Conservation (phyloP, 768 basidiomycete species). For the Albatrellus ellisii region DNA sequence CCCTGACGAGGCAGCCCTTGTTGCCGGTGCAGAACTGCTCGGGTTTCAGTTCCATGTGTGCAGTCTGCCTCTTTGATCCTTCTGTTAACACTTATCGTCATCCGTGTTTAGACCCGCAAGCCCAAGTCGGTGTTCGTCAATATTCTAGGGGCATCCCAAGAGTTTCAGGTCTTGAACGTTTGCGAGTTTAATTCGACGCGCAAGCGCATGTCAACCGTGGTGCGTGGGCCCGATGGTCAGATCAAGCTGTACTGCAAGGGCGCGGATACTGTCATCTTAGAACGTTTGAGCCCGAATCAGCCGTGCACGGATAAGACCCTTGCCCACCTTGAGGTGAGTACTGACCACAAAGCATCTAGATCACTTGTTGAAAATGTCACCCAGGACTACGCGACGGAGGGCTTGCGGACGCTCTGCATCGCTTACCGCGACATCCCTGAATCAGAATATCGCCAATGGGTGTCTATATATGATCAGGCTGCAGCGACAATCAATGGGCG, state of each 20-base stretch:
- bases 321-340: conserved; percentile 73
- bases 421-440: conserved; percentile 88
- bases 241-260: conserved; percentile 96
- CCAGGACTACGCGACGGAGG: conserved; percentile 94
- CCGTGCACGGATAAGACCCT: conserved; percentile 77
- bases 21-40: conserved; percentile 83
- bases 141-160: conserved; percentile 52
- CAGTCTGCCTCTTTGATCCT: neutral
- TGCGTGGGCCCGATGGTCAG: conserved; percentile 76
- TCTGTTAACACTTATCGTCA: conserved; percentile 13
- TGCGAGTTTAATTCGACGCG: conserved; percentile 99
- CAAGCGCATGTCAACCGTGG: conserved; percentile 94
- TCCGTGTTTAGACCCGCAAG: conserved; percentile 63
- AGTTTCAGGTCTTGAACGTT: conserved; percentile 89
- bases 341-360: neutral
- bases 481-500: conserved; percentile 93
- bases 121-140: conserved; percentile 92
- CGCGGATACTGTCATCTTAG: conserved; percentile 94
- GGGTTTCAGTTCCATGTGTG: conserved; percentile 92
- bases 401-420: conserved; percentile 91
- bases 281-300: conserved; percentile 80
- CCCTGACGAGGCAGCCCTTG: conserved; percentile 95
- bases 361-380: conserved; percentile 4
- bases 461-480: conserved; percentile 77
- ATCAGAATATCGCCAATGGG: conserved; percentile 86